A percentile compares a stretch with the other conserved stretches of the same genome.
These are phyloP conservation scores for Odontarrhena argentea DNA, from an alignment of 345 rosid genomes.

Conservation along the genomic window DNA sequence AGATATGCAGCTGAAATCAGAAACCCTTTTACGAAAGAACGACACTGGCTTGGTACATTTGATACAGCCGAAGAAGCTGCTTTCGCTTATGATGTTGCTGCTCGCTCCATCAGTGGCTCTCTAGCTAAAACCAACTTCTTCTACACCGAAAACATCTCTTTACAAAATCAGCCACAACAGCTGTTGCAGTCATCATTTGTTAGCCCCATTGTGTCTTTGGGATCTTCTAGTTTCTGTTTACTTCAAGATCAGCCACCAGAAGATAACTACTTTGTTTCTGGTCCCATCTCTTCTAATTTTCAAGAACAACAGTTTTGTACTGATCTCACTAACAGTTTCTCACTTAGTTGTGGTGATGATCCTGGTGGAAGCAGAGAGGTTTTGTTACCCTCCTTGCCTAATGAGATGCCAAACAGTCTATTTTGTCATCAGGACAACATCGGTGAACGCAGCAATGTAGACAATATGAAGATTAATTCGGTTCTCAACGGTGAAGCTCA, in stretches of 20 bases:
- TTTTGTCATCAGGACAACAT: slow-evolving; percentile 23
- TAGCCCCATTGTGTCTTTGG: slow-evolving; percentile 23
- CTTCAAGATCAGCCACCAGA: slow-evolving; percentile 28
- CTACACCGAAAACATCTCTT: slow-evolving; percentile 58
- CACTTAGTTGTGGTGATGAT: slow-evolving; percentile 25
- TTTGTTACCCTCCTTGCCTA: slow-evolving; percentile 32
- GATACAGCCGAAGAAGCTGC: slow-evolving; percentile 86
- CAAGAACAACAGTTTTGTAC: slow-evolving; percentile 30
- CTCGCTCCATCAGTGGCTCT: slow-evolving; percentile 70
- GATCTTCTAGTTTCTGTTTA: slow-evolving; percentile 27
- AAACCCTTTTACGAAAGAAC: slow-evolving; percentile 77
- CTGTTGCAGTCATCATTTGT: slow-evolving; percentile 46
- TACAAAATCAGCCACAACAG: slow-evolving; percentile 32
- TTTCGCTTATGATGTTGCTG: slow-evolving; percentile 71
- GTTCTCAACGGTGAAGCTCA: slow-evolving; percentile 17
- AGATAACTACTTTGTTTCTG: neutral
- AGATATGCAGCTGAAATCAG: slow-evolving; percentile 85
- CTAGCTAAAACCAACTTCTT: slow-evolving; percentile 76
- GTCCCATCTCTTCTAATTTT: slow-evolving; percentile 5
- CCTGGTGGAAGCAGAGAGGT: slow-evolving; percentile 10
- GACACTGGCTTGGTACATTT: slow-evolving; percentile 87
- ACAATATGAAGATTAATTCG: slow-evolving; percentile 8
- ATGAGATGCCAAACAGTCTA: slow-evolving; percentile 35
- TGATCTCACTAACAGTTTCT: slow-evolving; percentile 15
- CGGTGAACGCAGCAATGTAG: slow-evolving; percentile 5